Evolutionary conservation across 1,139 yeast genomes (phyloP).

Genomic region (Petasospora fabianii): DNA sequence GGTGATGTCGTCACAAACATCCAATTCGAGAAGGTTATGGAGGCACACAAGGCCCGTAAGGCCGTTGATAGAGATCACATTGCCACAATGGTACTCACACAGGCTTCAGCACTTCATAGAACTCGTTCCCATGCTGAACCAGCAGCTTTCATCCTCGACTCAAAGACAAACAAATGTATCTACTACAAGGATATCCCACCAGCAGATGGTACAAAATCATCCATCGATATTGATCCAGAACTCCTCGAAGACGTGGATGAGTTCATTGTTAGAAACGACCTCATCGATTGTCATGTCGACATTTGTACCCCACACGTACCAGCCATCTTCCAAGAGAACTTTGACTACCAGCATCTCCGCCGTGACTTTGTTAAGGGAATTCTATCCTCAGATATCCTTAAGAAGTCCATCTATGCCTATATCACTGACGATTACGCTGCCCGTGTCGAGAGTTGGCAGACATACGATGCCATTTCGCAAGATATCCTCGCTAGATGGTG

Average conservation of each 20-base stretch:
- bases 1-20: slow-evolving; percentile 95
- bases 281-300: slow-evolving; percentile 94
- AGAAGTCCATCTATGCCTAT: slow-evolving; percentile 87
- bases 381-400: slow-evolving; percentile 81
- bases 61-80: slow-evolving; percentile 82
- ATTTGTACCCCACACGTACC: slow-evolving; percentile 95
- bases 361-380: slow-evolving; percentile 89
- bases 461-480: slow-evolving; percentile 88
- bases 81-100: slow-evolving; percentile 87
- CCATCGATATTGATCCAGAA: slow-evolving; percentile 79
- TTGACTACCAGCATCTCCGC: slow-evolving; percentile 86
- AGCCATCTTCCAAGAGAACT: slow-evolving; percentile 91
- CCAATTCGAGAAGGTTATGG: slow-evolving; percentile 70
- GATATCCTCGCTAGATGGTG: slow-evolving; percentile 90
- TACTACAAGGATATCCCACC: slow-evolving; percentile 77
- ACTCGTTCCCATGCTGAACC: slow-evolving; percentile 77
- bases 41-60: slow-evolving; percentile 68
- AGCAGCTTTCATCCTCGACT: slow-evolving; percentile 79
- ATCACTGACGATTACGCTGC: slow-evolving; percentile 77
- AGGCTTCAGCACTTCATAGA: slow-evolving; percentile 83
- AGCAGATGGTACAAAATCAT: slow-evolving; percentile 46
- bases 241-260: slow-evolving; percentile 76
- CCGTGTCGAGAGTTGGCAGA: slow-evolving; percentile 89
- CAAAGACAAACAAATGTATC: slow-evolving; percentile 67
- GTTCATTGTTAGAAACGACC: slow-evolving; percentile 78